These are phyloP conservation scores for Mentha longifolia DNA, from an alignment of 257 asterid genomes.

Conservation along the genomic window DNA sequence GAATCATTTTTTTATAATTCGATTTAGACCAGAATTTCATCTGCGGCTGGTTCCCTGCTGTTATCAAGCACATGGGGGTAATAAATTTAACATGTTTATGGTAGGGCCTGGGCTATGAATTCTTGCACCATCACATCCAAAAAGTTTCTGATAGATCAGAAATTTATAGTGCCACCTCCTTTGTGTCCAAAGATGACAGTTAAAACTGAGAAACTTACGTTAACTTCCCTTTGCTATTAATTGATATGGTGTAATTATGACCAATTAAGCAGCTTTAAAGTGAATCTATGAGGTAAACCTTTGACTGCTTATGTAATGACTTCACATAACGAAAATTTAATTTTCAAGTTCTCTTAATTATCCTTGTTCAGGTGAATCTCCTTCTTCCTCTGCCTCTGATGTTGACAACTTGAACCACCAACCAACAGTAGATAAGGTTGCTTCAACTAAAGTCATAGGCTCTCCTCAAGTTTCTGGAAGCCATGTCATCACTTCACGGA, in stretches of 20 bases:
- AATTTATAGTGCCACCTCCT: constrained; percentile 4
- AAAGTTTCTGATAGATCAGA: background rate
- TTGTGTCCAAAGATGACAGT: constrained; percentile 1
- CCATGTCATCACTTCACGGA: constrained; percentile 50
- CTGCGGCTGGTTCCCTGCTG: constrained; percentile 9
- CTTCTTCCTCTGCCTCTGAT: constrained; percentile 99
- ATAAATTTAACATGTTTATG: constrained; percentile 19
- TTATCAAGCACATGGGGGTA: constrained; percentile 1
- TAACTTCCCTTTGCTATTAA: constrained; percentile 10
- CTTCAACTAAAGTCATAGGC: constrained; percentile 64
- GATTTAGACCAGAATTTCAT: constrained; percentile 17
- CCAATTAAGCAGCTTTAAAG: constrained; percentile 13
- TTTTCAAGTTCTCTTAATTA: constrained; percentile 20
- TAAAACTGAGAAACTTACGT: constrained; percentile 8
- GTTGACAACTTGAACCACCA: constrained; percentile 92
- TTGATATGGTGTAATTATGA: constrained; percentile 13
- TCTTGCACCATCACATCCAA: constrained; percentile 10
- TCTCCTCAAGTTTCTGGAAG: constrained; percentile 65
- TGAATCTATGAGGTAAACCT: constrained; percentile 1
- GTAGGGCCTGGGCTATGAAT: constrained; percentile 5
- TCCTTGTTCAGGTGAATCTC: constrained; percentile 81
- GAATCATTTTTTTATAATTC: constrained; percentile 21
- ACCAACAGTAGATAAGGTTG: constrained; percentile 62
- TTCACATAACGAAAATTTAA: constrained; percentile 15
- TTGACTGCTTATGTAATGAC: constrained; percentile 18